phyloP scores from a whole-genome alignment of 1,284 basidiomycete genomes.

The Puccinia triticina region DNA sequence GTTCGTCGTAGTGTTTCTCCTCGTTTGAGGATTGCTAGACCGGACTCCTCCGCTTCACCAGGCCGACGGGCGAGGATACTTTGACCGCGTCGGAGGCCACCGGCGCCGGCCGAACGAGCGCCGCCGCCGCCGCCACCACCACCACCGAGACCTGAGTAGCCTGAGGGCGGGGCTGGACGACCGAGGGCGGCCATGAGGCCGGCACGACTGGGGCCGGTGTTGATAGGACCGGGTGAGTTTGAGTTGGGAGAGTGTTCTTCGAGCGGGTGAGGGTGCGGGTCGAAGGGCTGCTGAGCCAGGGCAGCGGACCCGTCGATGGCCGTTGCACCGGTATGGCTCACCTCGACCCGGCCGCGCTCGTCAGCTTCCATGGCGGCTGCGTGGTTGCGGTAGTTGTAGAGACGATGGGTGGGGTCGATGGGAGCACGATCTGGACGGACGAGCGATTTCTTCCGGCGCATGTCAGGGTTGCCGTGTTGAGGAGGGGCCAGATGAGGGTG shows the following conservation, averaged over 20 bases:
- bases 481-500: neutral
- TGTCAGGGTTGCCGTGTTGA: constrained; percentile 53
- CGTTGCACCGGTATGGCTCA: constrained; percentile 39
- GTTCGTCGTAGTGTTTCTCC: constrained; percentile 68
- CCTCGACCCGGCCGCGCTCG: constrained; percentile 57
- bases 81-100: constrained; percentile 75
- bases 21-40: constrained; percentile 81
- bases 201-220: constrained; percentile 34
- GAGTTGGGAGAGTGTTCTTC: constrained; percentile 52
- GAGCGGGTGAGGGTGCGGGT: constrained; percentile 78
- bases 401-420: constrained; percentile 89
- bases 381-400: constrained; percentile 92
- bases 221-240: constrained; percentile 26
- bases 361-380: constrained; percentile 78
- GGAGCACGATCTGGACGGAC: constrained; percentile 93
- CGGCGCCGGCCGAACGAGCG: constrained; percentile 53
- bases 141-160: constrained; percentile 11
- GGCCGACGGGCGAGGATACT: constrained; percentile 83
- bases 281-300: constrained; percentile 59
- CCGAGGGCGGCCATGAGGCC: constrained; percentile 49
- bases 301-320: constrained; percentile 31
- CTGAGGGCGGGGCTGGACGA: constrained; percentile 55
- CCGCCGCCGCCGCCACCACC: neutral
- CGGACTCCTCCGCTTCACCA: constrained; percentile 73
- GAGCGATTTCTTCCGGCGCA: constrained; percentile 85